Evolutionary conservation across 2,329 filamentous ascomycete species (phyloP), one percentile per base, ranked within the genome.

Genomic region (Monosporascus sp.): DNA sequence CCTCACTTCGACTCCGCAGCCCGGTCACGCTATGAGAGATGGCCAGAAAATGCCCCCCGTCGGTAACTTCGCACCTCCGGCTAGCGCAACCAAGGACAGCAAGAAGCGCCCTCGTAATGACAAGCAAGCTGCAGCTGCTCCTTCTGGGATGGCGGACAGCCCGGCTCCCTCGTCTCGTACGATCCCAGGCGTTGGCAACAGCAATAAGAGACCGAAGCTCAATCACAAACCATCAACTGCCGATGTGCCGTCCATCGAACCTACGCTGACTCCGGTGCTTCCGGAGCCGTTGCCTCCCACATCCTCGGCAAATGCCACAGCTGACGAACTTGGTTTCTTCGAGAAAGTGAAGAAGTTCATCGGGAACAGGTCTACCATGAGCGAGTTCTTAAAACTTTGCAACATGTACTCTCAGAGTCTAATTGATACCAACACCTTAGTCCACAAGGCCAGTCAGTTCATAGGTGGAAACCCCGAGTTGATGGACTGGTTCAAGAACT

Each of bases 341-440:
- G 94, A 99, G 57, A 87, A 91, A 7, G 91, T 94, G 19, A 97
- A 97, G 80, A 99, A 99, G 72, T 93, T 88, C 65, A 90, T 99
- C 54, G 86, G 88, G 56, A 97, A 97, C 70, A 89, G 96, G 69
- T 88, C 90, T 52, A 87, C 87, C 3, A 95, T 96, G 80, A 92
- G 89, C 63, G 94, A 99, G 69, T 99, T 99, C 71, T 74, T 99
- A 59, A 99, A 99, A 75, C 83, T 99, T 7, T 94, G 93, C 76
- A 99, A 97, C 62, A 79, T 99, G 31, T 99, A 91, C 74, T 94
- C 89, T 22, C 89, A 96, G 63, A 92, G 95, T 61, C 80, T 99
- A 49, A 95, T 99, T 57, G 91, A 96, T 65, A 87, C 87, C 53
- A 86, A 89, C 56, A 85, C 91, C 2, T 77, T 99, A 16, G 84